Evolutionary conservation across 148 eudicot species (phyloP).

Genomic region (Amaranthus cruentus): DNA sequence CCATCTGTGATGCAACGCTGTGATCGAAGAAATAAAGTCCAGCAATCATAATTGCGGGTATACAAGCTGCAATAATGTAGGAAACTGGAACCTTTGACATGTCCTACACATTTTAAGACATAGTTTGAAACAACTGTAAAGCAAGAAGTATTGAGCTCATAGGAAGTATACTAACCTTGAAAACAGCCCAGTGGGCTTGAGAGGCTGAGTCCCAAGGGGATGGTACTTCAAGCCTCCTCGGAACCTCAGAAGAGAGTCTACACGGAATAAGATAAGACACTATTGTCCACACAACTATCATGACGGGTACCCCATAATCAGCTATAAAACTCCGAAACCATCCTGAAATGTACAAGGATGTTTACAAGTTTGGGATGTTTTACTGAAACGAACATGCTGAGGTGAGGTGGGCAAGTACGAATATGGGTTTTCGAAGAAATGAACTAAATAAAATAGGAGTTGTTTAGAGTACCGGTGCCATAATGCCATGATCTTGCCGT

Average conservation of each 20-base stretch:
- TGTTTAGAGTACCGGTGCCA: conserved; percentile 47
- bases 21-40: conserved; percentile 94
- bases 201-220: conserved; percentile 78
- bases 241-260: conserved; percentile 58
- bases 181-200: conserved; percentile 67
- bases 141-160: neutral
- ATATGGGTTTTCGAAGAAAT: neutral
- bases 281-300: conserved; percentile 72
- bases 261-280: conserved; percentile 57
- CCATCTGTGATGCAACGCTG: conserved; percentile 91
- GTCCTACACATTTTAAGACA: conserved; percentile 53
- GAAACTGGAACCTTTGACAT: conserved; percentile 57
- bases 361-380: neutral
- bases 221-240: conserved; percentile 71
- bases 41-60: conserved; percentile 92
- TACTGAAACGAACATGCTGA: neutral
- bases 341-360: conserved; percentile 30
- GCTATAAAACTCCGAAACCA: conserved; percentile 68
- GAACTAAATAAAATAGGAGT: neutral
- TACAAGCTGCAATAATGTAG: conserved; percentile 59
- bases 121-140: neutral
- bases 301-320: conserved; percentile 84
- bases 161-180: conserved; percentile 38
- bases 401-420: neutral
- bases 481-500: conserved; percentile 74